Evolutionary conservation across 371 early-diverging fungal genomes (phyloP).

Genomic region (Blakeslea trispora): DNA sequence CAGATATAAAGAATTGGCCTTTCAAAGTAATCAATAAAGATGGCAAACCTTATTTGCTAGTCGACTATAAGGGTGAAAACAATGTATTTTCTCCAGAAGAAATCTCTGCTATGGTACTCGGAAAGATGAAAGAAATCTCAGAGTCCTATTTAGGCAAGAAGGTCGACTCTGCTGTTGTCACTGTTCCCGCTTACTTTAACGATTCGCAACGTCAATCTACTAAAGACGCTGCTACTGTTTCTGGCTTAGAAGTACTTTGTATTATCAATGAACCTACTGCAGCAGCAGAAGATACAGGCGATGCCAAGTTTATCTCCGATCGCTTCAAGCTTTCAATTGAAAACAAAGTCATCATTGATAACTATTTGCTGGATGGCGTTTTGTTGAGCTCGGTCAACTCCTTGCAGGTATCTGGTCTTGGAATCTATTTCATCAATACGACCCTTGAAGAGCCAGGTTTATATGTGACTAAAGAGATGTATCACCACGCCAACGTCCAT

Average conservation of each 20-base stretch:
- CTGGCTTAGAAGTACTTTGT: conserved; percentile 96
- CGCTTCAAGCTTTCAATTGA: conserved; percentile 6
- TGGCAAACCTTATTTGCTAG: conserved; percentile 98
- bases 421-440: conserved; percentile 5
- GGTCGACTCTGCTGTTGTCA: conserved; percentile 91
- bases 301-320: conserved; percentile 6
- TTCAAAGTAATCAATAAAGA: conserved; percentile 97
- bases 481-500: too few relatives aligned
- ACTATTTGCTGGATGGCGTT: conserved; percentile 7
- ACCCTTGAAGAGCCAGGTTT: conserved; percentile 12
- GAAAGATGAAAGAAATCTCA: conserved; percentile 95
- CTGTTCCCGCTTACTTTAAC: conserved; percentile 79
- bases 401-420: conserved; percentile 11
- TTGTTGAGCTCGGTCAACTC: background rate
- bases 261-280: conserved; percentile 99
- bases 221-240: conserved; percentile 97
- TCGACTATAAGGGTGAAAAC: conserved; percentile 84
- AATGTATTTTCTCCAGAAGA: conserved; percentile 98
- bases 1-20: conserved; percentile 83
- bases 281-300: conserved; percentile 67
- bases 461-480: conserved; percentile 7
- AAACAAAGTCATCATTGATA: conserved; percentile 7
- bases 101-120: conserved; percentile 92
- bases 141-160: conserved; percentile 83
- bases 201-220: conserved; percentile 99